Evolutionary conservation across 169 alveolate species (phyloP), one percentile per base, ranked within the genome.

Genomic region (Toxoplasma gondii): DNA sequence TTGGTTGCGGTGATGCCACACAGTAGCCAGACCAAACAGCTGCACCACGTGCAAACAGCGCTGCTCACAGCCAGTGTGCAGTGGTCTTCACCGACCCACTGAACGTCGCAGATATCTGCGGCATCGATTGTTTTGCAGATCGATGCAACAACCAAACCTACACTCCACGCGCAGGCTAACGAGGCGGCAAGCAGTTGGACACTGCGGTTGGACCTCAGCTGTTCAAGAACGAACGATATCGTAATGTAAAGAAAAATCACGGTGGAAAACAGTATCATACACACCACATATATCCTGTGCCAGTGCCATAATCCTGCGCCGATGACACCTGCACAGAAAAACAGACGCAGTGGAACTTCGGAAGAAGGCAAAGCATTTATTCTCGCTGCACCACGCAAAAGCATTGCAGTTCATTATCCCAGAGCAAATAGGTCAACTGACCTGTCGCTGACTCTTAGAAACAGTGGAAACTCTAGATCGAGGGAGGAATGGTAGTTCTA

Each of bases 1-100:
- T 27, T 64, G n/a, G n/a, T 22, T 27, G 34, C 74, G 74, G 1
- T 16, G 74, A 64, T 31, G 74, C 74, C 29, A 1, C 31, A 64
- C 74, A 78, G 16, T 16, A 78, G 22, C 86, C 86, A 78, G 1
- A 45, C 86, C 27, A n/a, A 41, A 38, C 22, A 78, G 43, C 86
- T 78, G 86, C 86, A 78, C 86, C 86, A 78, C 27, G 86, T 78
- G 86, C 22, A 78, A 78, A 78, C 86, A 78, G n/a, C 86, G 86
- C 86, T 78, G 39, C 12, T 78, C 86, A n/a, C 86, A 78, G 86
- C 86, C 24, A 24, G 39, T 38, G 86, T n/a, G 43, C 86, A 78
- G 44, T 78, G n/a, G 86, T 19, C 45, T 19, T 78, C 29, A 17
- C 86, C 86, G 49, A 12, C 39, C 86, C 86, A 78, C 44, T 1